phyloP scores from a whole-genome alignment of 768 basidiomycete genomes.

The Galerina marginata region DNA sequence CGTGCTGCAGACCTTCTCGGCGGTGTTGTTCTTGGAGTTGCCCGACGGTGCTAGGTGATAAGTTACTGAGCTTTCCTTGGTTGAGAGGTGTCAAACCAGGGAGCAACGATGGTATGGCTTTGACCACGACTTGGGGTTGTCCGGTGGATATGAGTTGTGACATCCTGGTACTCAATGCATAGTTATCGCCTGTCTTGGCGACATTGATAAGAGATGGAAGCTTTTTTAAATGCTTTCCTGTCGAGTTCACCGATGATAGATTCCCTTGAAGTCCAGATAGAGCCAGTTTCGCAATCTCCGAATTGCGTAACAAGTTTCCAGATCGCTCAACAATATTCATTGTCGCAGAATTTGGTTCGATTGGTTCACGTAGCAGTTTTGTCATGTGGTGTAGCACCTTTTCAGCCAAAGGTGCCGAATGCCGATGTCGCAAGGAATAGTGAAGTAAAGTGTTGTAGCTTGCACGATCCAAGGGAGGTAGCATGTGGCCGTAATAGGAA shows the following conservation, averaged over 20 bases:
- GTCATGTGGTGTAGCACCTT: conserved; percentile 62
- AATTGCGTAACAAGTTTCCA: background rate
- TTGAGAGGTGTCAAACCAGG: conserved; percentile 50
- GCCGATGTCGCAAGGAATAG: conserved; percentile 67
- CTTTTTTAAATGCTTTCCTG: too few relatives aligned
- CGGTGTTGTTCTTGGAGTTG: conserved; percentile 10
- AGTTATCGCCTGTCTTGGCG: conserved; percentile 39
- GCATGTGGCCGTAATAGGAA: conserved; percentile 8
- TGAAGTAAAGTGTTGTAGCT: conserved; percentile 67
- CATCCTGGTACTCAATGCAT: conserved; percentile 59
- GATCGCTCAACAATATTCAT: conserved; percentile 7
- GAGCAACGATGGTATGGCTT: conserved; percentile 57
- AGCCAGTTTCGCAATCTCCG: background rate
- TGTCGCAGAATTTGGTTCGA: conserved; percentile 42
- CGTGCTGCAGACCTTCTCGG: conserved; percentile 42
- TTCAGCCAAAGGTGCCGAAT: conserved; percentile 52
- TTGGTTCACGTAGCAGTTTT: conserved; percentile 39
- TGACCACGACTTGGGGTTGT: conserved; percentile 45
- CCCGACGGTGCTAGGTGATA: background rate
- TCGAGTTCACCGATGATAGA: too few relatives aligned
- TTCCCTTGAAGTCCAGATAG: background rate
- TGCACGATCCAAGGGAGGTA: conserved; percentile 25
- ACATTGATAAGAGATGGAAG: background rate
- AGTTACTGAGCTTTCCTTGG: conserved; percentile 20
- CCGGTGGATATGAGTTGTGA: conserved; percentile 55